These are phyloP conservation scores for Takashimella tepidaria DNA, from an alignment of 1,284 basidiomycete species.

Conservation along the genomic window DNA sequence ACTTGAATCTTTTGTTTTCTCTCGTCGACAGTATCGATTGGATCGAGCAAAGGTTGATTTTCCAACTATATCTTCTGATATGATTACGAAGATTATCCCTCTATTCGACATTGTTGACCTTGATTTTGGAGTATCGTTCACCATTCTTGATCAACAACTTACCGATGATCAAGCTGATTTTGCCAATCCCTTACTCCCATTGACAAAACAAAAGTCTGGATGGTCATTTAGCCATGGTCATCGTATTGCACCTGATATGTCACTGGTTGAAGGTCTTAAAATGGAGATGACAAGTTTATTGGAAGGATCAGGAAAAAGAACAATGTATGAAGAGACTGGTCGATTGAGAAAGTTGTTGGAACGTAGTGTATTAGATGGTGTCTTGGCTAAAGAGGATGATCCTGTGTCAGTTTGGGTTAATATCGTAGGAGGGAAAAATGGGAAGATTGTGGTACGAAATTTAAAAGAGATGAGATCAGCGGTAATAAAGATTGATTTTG, in stretches of 20 bases:
- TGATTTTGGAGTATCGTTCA: constrained; percentile 71
- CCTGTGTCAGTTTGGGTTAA: constrained; percentile 52
- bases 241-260: constrained; percentile 61
- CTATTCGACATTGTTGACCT: constrained; percentile 67
- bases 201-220: constrained; percentile 56
- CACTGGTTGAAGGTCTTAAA: constrained; percentile 55
- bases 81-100: constrained; percentile 64
- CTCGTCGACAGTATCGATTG: neutral
- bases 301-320: constrained; percentile 64
- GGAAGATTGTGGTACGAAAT: neutral
- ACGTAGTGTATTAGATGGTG: constrained; percentile 60
- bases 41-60: constrained; percentile 45
- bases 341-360: constrained; percentile 64
- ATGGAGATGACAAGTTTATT: constrained; percentile 57
- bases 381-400: constrained; percentile 72
- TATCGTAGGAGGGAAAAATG: neutral
- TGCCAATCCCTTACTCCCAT: constrained; percentile 32
- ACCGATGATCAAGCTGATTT: no score
- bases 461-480: neutral
- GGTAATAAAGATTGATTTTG: no score
- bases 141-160: no score
- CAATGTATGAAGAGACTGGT: constrained; percentile 83
- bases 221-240: constrained; percentile 52
- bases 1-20: neutral
- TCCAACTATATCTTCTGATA: constrained; percentile 58